Conservation (phyloP, 2,329 filamentous ascomycete species). For the Herpotrichia juniperi region DNA sequence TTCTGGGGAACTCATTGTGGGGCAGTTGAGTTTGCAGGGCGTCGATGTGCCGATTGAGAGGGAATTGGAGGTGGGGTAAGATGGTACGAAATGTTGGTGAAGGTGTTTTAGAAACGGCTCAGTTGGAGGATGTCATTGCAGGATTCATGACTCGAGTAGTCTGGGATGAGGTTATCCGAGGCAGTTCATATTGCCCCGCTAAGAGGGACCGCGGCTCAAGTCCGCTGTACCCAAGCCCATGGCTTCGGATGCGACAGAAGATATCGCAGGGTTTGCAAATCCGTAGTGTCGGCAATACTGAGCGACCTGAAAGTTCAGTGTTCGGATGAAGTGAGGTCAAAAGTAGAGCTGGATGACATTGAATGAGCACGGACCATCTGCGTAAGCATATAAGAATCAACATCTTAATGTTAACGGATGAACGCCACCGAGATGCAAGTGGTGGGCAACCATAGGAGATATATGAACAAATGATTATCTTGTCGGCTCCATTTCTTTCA, state of each 20-base stretch:
- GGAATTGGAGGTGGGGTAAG: neutral
- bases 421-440: too few relatives aligned
- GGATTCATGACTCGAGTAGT: slow-evolving; percentile 3
- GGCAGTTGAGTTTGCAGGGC: neutral
- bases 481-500: too few relatives aligned
- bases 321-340: too few relatives aligned
- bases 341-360: too few relatives aligned
- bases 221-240: neutral
- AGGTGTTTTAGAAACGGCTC: neutral
- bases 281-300: too few relatives aligned
- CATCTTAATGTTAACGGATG: too few relatives aligned
- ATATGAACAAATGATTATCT: too few relatives aligned
- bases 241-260: neutral
- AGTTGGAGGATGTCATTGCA: neutral
- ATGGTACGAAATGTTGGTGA: neutral
- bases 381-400: too few relatives aligned
- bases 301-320: neutral
- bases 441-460: too few relatives aligned
- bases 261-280: neutral
- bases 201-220: neutral
- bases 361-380: too few relatives aligned
- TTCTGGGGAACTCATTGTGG: slow-evolving; percentile 40
- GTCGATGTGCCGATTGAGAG: neutral
- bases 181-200: slow-evolving; percentile 3
- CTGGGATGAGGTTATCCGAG: slow-evolving; percentile 4